phyloP scores from a whole-genome alignment of 768 basidiomycete genomes.

The Tremella mesenterica region DNA sequence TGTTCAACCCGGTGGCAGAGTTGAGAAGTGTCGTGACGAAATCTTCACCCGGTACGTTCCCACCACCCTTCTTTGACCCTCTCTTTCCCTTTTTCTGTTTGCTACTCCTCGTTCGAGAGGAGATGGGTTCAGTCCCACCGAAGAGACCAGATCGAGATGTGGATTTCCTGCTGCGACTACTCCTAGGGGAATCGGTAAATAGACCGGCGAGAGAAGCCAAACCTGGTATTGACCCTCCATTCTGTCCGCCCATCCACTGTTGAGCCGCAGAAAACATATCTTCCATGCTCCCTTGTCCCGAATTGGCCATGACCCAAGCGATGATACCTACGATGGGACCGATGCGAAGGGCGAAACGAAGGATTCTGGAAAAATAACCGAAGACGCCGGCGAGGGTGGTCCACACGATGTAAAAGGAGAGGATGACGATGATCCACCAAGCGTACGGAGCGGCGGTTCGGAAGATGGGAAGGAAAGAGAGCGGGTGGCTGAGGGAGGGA shows the following conservation, averaged over 20 bases:
- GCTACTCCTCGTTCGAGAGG: constrained; percentile 10
- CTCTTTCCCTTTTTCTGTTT: constrained; percentile 6
- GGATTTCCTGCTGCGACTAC: neutral
- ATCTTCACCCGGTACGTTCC: constrained; percentile 8
- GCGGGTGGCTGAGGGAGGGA: constrained; percentile 19
- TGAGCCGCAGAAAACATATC: constrained; percentile 26
- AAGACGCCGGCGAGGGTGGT: constrained; percentile 18
- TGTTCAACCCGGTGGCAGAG: constrained; percentile 1
- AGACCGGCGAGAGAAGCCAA: constrained; percentile 20
- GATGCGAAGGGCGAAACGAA: constrained; percentile 26
- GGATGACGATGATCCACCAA: constrained; percentile 22
- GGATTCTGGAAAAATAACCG: constrained; percentile 30
- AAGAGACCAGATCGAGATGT: neutral
- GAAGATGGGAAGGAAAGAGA: constrained; percentile 24
- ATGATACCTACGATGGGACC: constrained; percentile 33
- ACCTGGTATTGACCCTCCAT: constrained; percentile 7
- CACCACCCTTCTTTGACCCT: neutral
- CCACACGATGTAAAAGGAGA: constrained; percentile 33
- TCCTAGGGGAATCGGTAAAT: constrained; percentile 3
- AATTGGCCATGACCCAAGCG: constrained; percentile 31
- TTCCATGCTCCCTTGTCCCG: constrained; percentile 32
- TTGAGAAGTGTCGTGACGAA: constrained; percentile 17
- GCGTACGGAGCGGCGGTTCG: constrained; percentile 18
- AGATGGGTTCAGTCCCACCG: constrained; percentile 8
- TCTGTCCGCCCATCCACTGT: constrained; percentile 18